Evolutionary conservation across 805 yeast species (phyloP), one percentile per base, ranked within the genome.

Genomic region (Yarrowia sp.): DNA sequence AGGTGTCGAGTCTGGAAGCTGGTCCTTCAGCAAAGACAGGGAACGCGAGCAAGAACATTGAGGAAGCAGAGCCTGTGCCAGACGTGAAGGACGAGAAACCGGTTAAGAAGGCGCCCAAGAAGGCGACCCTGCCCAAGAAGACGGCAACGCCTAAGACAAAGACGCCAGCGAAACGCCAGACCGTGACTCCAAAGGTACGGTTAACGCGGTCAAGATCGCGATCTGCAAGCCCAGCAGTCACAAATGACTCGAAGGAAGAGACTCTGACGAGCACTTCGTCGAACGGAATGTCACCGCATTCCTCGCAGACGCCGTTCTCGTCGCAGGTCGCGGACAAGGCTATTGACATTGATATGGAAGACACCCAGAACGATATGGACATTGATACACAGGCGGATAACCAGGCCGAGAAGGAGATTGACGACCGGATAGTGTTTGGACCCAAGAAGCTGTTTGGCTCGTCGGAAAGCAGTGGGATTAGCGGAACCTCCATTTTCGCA

Each of bases 181-280:
- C 49, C 5, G 49, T 32, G 16, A n/a, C 47, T 4, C 6, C 47
- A 5, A 44, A 27, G 13, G 51, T 44, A 2, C 29, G 51, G 1
- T 24, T 44, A n/a, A 44, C 51, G 7, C 25, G 51, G 16, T 44
- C 51, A 6, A 18, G 51, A 44, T 29, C 51, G 24, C 51, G 51
- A 6, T 44, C 51, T 2, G 13, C 22, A 16, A 44, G 51, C 8
- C 51, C 51, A 6, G 51, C 51, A 3, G 24, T 44, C 24, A 4
- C 16, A 13, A 44, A 16, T 22, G 18, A 6, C 7, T 18, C 2
- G 33, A 27, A 44, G 24, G 29, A 22, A 24, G 47, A 42, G 8
- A n/a, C 32, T 6, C n/a, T n/a, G n/a, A 14, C 9, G 5, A 42
- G 18, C 18, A 25, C 14, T 6, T 44, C 51, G 10, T 44, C 35